Evolutionary conservation across 176 grass and related monocot species (phyloP).

Genomic region (Raddia distichophylla): DNA sequence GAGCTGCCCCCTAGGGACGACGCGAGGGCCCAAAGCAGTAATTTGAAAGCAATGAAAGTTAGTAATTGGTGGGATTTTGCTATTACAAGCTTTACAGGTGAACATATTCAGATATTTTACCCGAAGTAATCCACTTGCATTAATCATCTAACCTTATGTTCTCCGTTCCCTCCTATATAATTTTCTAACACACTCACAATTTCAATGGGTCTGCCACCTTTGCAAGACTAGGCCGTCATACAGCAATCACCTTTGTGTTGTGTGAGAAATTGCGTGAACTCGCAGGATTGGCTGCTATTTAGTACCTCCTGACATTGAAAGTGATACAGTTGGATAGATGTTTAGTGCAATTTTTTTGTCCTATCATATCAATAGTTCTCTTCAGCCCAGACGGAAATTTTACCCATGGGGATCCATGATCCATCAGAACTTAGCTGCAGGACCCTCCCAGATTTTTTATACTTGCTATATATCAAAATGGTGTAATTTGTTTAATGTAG

Average conservation of each 20-base stretch:
- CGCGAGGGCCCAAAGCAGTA: no score
- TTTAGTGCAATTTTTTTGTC: not conserved
- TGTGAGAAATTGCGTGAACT: slow-evolving; percentile 87
- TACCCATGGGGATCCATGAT: not conserved
- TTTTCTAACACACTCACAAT: slow-evolving; percentile 28
- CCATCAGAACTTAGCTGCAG: not conserved
- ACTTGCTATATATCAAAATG: not conserved
- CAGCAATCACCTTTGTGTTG: slow-evolving; percentile 76
- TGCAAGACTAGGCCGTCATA: slow-evolving; percentile 88
- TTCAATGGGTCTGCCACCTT: slow-evolving; percentile 84
- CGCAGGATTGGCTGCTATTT: slow-evolving; percentile 72
- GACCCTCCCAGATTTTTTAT: not conserved
- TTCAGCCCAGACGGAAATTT: no score
- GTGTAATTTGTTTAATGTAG: slow-evolving; percentile 10
- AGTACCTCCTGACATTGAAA: slow-evolving; percentile 7
- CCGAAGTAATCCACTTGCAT: not conserved
- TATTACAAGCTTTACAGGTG: not conserved
- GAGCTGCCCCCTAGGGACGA: no score
- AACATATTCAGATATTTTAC: not conserved
- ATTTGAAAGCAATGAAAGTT: no score
- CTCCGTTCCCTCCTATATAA: not conserved
- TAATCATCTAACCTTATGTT: not conserved
- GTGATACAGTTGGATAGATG: not conserved
- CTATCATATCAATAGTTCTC: not conserved
- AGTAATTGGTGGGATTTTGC: not conserved